Conservation (phyloP, 192 early-diverging fungal genomes). For the Gryganskiella cystojenkinii region DNA sequence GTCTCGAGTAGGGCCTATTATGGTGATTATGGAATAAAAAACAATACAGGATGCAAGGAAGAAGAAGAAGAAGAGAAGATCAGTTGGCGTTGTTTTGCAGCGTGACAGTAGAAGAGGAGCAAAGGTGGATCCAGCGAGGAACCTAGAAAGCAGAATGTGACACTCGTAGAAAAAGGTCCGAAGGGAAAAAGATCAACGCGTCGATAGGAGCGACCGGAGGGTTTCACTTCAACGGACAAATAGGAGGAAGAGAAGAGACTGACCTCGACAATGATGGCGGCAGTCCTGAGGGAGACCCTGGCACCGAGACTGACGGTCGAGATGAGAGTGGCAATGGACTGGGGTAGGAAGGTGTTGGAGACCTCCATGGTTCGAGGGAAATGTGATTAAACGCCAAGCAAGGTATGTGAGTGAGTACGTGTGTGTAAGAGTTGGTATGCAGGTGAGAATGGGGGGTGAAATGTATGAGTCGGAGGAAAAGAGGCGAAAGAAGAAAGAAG, state of each 20-base stretch:
- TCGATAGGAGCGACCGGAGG: too few relatives aligned
- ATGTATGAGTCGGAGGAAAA: not conserved
- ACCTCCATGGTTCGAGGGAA: constrained; percentile 22
- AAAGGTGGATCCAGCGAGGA: too few relatives aligned
- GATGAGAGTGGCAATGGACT: constrained; percentile 66
- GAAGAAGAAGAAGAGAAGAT: not conserved
- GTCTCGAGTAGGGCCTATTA: constrained; percentile 63
- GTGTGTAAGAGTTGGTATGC: too few relatives aligned
- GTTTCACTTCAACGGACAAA: too few relatives aligned
- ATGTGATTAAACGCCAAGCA: not conserved
- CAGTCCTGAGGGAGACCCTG: constrained; percentile 68
- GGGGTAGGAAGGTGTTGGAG: constrained; percentile 64
- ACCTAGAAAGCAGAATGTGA: too few relatives aligned
- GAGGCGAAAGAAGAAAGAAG: not conserved
- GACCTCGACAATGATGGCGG: constrained; percentile 67
- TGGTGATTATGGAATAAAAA: not conserved
- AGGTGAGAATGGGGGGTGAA: not conserved
- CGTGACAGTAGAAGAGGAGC: too few relatives aligned
- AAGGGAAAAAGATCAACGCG: too few relatives aligned
- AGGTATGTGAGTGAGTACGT: not conserved
- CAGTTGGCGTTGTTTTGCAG: not conserved
- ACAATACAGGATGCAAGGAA: not conserved
- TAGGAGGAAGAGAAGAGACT: constrained; percentile 12
- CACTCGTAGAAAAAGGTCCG: too few relatives aligned
- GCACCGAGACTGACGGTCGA: constrained; percentile 70